These are phyloP conservation scores for Oxytropis ochrocephala DNA, from an alignment of 306 rosid genomes.

Conservation along the genomic window DNA sequence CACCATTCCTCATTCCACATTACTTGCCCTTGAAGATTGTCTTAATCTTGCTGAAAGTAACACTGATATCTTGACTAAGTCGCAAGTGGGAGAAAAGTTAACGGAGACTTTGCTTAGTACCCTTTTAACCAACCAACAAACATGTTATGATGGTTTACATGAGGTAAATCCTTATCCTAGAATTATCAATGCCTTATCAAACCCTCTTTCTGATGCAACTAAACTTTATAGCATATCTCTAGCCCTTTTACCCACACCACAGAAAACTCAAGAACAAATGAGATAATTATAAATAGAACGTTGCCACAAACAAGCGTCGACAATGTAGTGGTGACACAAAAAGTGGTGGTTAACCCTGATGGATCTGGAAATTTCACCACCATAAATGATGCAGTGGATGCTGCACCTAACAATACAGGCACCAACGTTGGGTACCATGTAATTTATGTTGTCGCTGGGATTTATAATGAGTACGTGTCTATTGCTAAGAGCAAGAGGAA, in stretches of 20 bases:
- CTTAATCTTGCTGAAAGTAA: constrained; percentile 9
- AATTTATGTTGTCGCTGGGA: constrained; percentile 30
- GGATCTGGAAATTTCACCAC: constrained; percentile 28
- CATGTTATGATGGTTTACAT: constrained; percentile 29
- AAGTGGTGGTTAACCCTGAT: constrained; percentile 32
- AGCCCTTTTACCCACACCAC: background rate
- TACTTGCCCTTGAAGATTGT: constrained; percentile 30
- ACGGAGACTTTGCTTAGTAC: constrained; percentile 32
- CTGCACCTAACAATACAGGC: constrained; percentile 30
- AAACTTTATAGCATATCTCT: constrained; percentile 28
- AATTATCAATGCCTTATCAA: constrained; percentile 14
- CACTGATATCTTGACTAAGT: constrained; percentile 27
- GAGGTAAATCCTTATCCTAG: constrained; percentile 24
- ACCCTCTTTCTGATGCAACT: constrained; percentile 22
- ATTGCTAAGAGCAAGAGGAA: constrained; percentile 26
- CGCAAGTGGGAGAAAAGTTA: too few species aligned
- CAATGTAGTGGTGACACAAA: constrained; percentile 14
- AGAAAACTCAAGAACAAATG: background rate
- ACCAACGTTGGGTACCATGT: constrained; percentile 29
- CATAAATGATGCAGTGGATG: constrained; percentile 34
- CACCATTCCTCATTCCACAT: constrained; percentile 8
- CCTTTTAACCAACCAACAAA: constrained; percentile 28
- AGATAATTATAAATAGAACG: background rate
- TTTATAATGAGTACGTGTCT: constrained; percentile 30
- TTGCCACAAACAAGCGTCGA: constrained; percentile 2